These are phyloP conservation scores for Podosphaera aphanis DNA, from an alignment of 2,329 filamentous ascomycete species.

Conservation along the genomic window DNA sequence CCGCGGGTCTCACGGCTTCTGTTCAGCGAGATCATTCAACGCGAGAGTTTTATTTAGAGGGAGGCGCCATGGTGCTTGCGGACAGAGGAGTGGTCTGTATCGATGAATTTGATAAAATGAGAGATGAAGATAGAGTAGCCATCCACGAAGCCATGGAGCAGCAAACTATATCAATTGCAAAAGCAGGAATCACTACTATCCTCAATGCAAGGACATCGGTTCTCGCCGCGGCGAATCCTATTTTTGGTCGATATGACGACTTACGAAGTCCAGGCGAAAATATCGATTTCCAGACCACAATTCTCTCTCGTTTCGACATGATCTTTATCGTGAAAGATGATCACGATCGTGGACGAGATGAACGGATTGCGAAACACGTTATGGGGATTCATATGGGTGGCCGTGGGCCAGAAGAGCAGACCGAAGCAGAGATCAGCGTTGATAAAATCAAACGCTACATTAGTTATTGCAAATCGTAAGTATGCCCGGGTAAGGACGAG, in stretches of 20 bases:
- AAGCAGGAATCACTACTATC: slow-evolving; percentile 95
- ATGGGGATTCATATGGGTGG: slow-evolving; percentile 94
- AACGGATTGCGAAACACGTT: slow-evolving; percentile 86
- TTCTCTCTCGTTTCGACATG: slow-evolving; percentile 96
- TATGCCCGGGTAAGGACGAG: slow-evolving; percentile 7
- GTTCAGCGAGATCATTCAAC: slow-evolving; percentile 84
- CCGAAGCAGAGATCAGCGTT: slow-evolving; percentile 71
- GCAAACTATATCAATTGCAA: slow-evolving; percentile 96
- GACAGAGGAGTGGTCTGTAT: slow-evolving; percentile 96
- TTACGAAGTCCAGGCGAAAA: slow-evolving; percentile 95
- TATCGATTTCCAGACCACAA: slow-evolving; percentile 97
- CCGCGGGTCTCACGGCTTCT: slow-evolving; percentile 88
- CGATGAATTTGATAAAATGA: slow-evolving; percentile 99
- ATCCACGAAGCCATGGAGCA: slow-evolving; percentile 99
- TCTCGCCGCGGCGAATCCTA: slow-evolving; percentile 83
- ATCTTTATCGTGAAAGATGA: slow-evolving; percentile 97
- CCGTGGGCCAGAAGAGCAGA: slow-evolving; percentile 55
- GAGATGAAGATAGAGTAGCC: slow-evolving; percentile 88
- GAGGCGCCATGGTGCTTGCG: slow-evolving; percentile 92
- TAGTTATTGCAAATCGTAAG: slow-evolving; percentile 85
- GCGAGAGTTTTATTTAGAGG: slow-evolving; percentile 91
- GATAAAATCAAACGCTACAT: slow-evolving; percentile 97
- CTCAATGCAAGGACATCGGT: slow-evolving; percentile 90
- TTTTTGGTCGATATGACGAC: slow-evolving; percentile 94
- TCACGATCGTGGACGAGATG: slow-evolving; percentile 71